Conservation (phyloP, 805 yeast genomes). For the Candida krabiensis region DNA sequence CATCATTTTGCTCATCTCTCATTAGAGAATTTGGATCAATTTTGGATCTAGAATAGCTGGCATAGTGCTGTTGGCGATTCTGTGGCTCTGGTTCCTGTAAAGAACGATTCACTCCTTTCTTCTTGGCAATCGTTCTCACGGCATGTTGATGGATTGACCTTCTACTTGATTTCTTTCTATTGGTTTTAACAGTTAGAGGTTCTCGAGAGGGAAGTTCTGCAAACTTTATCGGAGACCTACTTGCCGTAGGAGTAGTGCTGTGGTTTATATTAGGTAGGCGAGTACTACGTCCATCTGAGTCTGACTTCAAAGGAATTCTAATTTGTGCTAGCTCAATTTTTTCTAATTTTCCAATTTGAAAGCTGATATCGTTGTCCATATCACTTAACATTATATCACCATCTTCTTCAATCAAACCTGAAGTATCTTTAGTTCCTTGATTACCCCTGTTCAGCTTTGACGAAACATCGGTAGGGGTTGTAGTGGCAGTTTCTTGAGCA, state of each 20-base stretch:
- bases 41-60: background rate
- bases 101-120: background rate
- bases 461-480: slow-evolving; percentile 4
- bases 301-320: slow-evolving; percentile 23
- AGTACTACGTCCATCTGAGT: slow-evolving; percentile 5
- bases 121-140: background rate
- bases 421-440: slow-evolving; percentile 21
- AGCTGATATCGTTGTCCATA: slow-evolving; percentile 24
- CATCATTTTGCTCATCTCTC: slow-evolving; percentile 6
- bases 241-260: slow-evolving; percentile 22
- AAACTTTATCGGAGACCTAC: slow-evolving; percentile 33
- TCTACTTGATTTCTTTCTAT: slow-evolving; percentile 25
- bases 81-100: background rate
- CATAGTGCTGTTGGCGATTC: background rate
- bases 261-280: slow-evolving; percentile 18
- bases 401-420: slow-evolving; percentile 16
- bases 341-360: slow-evolving; percentile 28
- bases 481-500: slow-evolving; percentile 5
- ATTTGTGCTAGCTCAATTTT: slow-evolving; percentile 30
- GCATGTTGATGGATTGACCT: slow-evolving; percentile 16
- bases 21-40: background rate
- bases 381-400: slow-evolving; percentile 23
- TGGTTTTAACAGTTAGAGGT: slow-evolving; percentile 30
- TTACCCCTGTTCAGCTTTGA: slow-evolving; percentile 11
- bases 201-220: slow-evolving; percentile 34